A percentile compares a stretch with the other conserved stretches of the same genome.
phyloP scores from a whole-genome alignment of 139 green algal genomes.

The Coccomyxa sp. region DNA sequence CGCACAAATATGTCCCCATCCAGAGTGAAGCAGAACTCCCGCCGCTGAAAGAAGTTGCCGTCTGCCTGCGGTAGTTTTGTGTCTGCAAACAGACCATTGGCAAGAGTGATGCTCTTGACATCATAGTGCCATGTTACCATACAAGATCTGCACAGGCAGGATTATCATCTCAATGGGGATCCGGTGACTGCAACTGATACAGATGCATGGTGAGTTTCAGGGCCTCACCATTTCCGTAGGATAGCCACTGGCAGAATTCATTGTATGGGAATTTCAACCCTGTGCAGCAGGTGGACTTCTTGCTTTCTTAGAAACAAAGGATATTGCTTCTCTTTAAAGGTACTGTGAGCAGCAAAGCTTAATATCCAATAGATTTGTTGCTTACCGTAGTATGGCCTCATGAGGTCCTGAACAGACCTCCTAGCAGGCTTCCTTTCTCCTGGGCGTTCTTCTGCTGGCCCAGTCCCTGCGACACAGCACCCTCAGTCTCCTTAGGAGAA shows the following conservation, averaged over 20 bases:
- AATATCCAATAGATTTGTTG: not conserved
- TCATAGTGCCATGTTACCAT: not conserved
- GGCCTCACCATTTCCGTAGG: constrained; percentile 82
- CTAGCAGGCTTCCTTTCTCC: not conserved
- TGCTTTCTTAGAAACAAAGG: not conserved
- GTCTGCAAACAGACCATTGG: constrained; percentile 35
- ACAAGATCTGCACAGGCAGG: not conserved
- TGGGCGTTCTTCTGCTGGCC: no score
- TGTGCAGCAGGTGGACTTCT: constrained; percentile 20
- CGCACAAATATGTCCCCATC: constrained; percentile 95
- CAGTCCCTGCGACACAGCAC: no score
- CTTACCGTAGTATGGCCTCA: constrained; percentile 60
- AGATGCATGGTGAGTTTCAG: not conserved
- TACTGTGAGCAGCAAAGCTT: no score
- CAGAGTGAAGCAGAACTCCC: constrained; percentile 98
- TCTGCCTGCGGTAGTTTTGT: constrained; percentile 74
- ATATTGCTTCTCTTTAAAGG: not conserved
- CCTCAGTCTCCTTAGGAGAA: no score
- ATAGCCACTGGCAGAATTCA: constrained; percentile 84
- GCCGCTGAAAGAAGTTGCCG: constrained; percentile 58
- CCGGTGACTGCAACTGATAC: not conserved
- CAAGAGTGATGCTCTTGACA: not conserved
- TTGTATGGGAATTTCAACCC: constrained; percentile 68
- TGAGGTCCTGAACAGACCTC: constrained; percentile 47
- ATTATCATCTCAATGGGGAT: not conserved